phyloP scores from a whole-genome alignment of 2,329 filamentous ascomycete species.

The Hyphodiscus sp. region DNA sequence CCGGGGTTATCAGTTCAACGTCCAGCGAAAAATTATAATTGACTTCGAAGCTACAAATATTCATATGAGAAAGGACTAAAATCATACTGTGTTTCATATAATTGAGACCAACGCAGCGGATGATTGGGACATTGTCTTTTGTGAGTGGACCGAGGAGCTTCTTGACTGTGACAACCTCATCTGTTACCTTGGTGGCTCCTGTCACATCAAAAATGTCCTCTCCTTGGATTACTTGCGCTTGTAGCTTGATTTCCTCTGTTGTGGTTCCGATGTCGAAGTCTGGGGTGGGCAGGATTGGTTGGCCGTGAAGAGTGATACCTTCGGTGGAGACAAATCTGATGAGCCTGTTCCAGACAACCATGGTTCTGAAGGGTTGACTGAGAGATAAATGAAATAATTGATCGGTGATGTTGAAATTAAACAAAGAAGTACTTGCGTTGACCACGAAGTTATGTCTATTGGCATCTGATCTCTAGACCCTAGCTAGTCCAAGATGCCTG shows the following conservation, averaged over 20 bases:
- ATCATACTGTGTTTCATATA: constrained; percentile 48
- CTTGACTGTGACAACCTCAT: constrained; percentile 25
- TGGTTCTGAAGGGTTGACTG: too few relatives aligned
- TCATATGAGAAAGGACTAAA: background rate
- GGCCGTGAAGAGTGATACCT: constrained; percentile 42
- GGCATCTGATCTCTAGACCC: too few relatives aligned
- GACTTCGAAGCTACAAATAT: background rate
- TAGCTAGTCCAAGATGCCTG: too few relatives aligned
- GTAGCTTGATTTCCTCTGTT: constrained; percentile 40
- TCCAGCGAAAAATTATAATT: too few relatives aligned
- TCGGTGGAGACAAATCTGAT: constrained; percentile 50
- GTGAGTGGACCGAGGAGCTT: constrained; percentile 27
- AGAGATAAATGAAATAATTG: too few relatives aligned
- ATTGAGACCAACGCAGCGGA: constrained; percentile 54
- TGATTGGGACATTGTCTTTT: constrained; percentile 40
- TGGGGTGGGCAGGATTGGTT: constrained; percentile 40
- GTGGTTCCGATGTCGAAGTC: constrained; percentile 44
- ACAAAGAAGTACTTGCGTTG: too few relatives aligned
- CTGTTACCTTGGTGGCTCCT: constrained; percentile 33
- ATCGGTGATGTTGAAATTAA: too few relatives aligned
- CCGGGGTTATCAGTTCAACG: constrained; percentile 12
- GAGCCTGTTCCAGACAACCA: constrained; percentile 42
- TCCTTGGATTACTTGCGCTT: constrained; percentile 46
- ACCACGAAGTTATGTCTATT: too few relatives aligned
- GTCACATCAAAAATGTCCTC: constrained; percentile 42